phyloP scores from a whole-genome alignment of 768 basidiomycete species.

The Chalciporus piperatus region DNA sequence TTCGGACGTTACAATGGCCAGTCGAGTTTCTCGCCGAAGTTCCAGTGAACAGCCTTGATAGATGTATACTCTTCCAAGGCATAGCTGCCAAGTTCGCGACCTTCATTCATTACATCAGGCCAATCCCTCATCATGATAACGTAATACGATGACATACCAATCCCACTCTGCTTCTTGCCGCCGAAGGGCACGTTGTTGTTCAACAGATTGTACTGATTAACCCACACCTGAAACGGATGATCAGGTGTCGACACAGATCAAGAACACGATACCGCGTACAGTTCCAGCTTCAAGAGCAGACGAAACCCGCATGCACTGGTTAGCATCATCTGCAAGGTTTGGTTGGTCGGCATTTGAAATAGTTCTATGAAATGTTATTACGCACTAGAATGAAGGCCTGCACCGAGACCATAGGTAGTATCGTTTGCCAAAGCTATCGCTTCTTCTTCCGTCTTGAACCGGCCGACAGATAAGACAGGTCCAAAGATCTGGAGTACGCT shows the following conservation, averaged over 20 bases:
- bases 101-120: slow-evolving; percentile 43
- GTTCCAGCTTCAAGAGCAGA: slow-evolving; percentile 86
- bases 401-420: slow-evolving; percentile 87
- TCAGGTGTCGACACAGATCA: slow-evolving; percentile 2
- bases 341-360: slow-evolving; percentile 1
- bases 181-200: slow-evolving; percentile 93
- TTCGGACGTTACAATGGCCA: slow-evolving; percentile 62
- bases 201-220: slow-evolving; percentile 84
- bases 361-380: slow-evolving; percentile 3
- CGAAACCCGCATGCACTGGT: slow-evolving; percentile 87
- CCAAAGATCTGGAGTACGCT: slow-evolving; percentile 74
- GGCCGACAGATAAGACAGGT: slow-evolving; percentile 81
- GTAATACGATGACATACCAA: slow-evolving; percentile 43
- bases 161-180: slow-evolving; percentile 90
- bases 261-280: slow-evolving; percentile 39
- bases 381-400: slow-evolving; percentile 85
- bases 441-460: slow-evolving; percentile 85
- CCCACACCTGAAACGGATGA: slow-evolving; percentile 63
- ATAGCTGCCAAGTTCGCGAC: slow-evolving; percentile 84
- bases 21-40: slow-evolving; percentile 75
- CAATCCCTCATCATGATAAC: background rate
- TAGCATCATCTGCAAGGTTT: slow-evolving; percentile 61
- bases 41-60: slow-evolving; percentile 84
- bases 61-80: slow-evolving; percentile 84
- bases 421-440: slow-evolving; percentile 83